These are phyloP conservation scores for Rhododendron ovatum DNA, from an alignment of 148 eudicot genomes.

Conservation along the genomic window DNA sequence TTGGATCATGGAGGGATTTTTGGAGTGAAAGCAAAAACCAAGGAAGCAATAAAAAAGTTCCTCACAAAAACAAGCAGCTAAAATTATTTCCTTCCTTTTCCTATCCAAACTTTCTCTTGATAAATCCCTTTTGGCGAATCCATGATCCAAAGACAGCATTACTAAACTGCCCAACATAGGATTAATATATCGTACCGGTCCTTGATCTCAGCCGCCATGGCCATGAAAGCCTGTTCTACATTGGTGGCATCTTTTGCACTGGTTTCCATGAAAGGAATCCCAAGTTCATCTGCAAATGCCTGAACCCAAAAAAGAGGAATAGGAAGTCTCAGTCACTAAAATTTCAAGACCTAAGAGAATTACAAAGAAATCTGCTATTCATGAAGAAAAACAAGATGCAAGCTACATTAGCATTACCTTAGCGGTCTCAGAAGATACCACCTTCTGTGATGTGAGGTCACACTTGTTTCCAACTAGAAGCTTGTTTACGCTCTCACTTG, in stretches of 20 bases:
- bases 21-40: not conserved
- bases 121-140: not conserved
- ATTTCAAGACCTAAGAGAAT: not conserved
- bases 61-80: not conserved
- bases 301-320: slow-evolving; percentile 12
- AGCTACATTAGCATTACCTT: slow-evolving; percentile 23
- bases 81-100: not conserved
- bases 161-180: not conserved
- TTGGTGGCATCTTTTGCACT: slow-evolving; percentile 56
- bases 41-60: not conserved
- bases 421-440: slow-evolving; percentile 44
- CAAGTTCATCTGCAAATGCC: slow-evolving; percentile 66
- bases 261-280: slow-evolving; percentile 59
- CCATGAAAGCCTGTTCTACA: slow-evolving; percentile 66
- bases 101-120: not conserved
- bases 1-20: not conserved
- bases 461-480: slow-evolving; percentile 58
- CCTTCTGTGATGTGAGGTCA: slow-evolving; percentile 48
- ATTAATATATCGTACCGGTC: slow-evolving; percentile 29
- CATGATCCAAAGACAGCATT: not conserved
- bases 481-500: slow-evolving; percentile 54
- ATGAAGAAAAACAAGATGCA: not conserved
- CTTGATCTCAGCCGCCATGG: slow-evolving; percentile 52
- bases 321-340: not conserved
- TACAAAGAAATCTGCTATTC: not conserved